Conservation (phyloP, 257 asterid species). For the Solanum sitiens region DNA sequence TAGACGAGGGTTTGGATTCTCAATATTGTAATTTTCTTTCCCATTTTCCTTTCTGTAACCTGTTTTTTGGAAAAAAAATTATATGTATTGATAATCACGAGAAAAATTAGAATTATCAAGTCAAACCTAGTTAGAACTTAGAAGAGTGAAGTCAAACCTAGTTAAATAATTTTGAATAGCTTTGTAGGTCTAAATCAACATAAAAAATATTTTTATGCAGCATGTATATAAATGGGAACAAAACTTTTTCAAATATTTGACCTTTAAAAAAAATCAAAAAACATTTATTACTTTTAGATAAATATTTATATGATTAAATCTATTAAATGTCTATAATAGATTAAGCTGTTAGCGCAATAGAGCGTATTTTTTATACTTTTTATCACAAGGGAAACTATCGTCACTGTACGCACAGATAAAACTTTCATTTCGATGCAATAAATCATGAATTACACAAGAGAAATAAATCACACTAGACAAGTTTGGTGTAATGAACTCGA, state of each 20-base stretch:
- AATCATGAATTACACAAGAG: no score
- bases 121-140: not conserved
- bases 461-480: no score
- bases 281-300: not conserved
- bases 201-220: not conserved
- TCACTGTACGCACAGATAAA: no score
- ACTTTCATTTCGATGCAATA: no score
- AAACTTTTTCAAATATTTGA: not conserved
- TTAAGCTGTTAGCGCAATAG: not conserved
- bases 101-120: not conserved
- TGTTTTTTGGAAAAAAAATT: no score
- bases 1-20: not conserved
- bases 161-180: not conserved
- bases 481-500: rapidly evolving
- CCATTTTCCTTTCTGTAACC: not conserved
- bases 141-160: not conserved
- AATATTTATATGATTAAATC: not conserved
- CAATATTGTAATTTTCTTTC: not conserved
- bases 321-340: not conserved
- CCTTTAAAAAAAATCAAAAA: not conserved
- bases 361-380: not conserved
- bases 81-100: not conserved
- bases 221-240: not conserved
- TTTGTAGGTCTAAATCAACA: not conserved
- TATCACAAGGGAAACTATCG: no score